Evolutionary conservation across 2,329 filamentous ascomycete species (phyloP).

Genomic region (Monosporascus ibericus): DNA sequence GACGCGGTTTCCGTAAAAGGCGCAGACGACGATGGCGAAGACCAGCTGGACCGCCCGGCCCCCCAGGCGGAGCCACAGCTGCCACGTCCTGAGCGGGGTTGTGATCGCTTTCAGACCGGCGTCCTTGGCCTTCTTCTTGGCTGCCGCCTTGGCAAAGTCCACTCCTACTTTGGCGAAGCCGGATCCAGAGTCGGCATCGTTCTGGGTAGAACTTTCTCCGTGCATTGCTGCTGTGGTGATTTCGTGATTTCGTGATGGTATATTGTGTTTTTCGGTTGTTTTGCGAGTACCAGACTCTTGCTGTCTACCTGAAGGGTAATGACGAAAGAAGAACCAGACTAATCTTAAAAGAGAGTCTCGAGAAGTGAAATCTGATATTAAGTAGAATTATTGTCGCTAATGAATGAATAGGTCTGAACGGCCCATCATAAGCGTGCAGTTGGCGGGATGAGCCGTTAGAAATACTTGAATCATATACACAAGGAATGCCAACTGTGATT

Average conservation of each 20-base stretch:
- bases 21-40: constrained; percentile 61
- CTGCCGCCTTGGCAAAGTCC: background rate
- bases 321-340: background rate
- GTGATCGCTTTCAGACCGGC: no score
- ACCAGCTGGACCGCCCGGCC: constrained; percentile 64
- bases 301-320: no score
- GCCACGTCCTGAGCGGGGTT: background rate
- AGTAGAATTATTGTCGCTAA: background rate
- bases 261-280: background rate
- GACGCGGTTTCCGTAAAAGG: constrained; percentile 62
- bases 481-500: background rate
- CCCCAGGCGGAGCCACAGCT: constrained; percentile 38
- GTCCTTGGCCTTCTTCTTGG: background rate
- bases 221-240: background rate
- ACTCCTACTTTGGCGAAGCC: background rate
- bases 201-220: background rate
- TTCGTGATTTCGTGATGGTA: background rate
- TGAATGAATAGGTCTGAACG: background rate
- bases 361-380: background rate
- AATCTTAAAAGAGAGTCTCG: background rate
- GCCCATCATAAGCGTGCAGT: background rate
- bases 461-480: background rate
- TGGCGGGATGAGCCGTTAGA: background rate
- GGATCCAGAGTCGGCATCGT: background rate
- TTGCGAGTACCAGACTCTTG: background rate